These are phyloP conservation scores for Sphagnum contortum DNA, from an alignment of 225 moss, liverwort and hornwort species.

Conservation along the genomic window DNA sequence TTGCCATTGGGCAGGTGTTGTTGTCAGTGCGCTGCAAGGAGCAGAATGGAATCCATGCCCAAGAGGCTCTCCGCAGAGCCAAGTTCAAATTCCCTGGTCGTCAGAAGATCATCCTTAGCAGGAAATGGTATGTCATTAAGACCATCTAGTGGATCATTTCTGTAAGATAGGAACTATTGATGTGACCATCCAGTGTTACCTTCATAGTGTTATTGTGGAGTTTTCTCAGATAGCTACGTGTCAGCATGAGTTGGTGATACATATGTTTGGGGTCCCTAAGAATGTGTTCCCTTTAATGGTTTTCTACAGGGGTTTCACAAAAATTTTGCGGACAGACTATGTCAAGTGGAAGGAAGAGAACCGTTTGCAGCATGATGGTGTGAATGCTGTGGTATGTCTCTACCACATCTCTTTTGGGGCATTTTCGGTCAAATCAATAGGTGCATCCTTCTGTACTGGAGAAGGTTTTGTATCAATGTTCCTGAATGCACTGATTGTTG, in stretches of 20 bases:
- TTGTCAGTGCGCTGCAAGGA: slow-evolving; percentile 65
- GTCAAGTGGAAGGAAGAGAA: slow-evolving; percentile 86
- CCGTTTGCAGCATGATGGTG: slow-evolving; percentile 63
- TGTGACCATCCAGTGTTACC: no score
- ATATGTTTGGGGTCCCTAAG: background rate
- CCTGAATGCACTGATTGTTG: background rate
- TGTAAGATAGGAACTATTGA: background rate
- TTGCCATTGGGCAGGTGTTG: slow-evolving; percentile 48
- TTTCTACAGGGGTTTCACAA: slow-evolving; percentile 70
- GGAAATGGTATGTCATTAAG: slow-evolving; percentile 41
- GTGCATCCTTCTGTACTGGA: background rate
- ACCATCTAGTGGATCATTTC: background rate
- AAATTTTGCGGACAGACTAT: slow-evolving; percentile 73
- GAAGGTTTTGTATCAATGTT: background rate
- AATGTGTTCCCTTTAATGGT: background rate
- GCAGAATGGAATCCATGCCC: slow-evolving; percentile 37
- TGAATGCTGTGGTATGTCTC: slow-evolving; percentile 57
- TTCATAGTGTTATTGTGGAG: no score
- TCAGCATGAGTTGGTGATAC: background rate
- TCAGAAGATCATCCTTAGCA: slow-evolving; percentile 47
- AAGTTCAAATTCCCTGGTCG: slow-evolving; percentile 45
- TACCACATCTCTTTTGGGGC: background rate
- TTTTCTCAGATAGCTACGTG: background rate
- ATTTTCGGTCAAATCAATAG: background rate
- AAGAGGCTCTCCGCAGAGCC: slow-evolving; percentile 62